Evolutionary conservation across 2,329 filamentous ascomycete species (phyloP), one percentile per base, ranked within the genome.

Genomic region (Periconia sp.): DNA sequence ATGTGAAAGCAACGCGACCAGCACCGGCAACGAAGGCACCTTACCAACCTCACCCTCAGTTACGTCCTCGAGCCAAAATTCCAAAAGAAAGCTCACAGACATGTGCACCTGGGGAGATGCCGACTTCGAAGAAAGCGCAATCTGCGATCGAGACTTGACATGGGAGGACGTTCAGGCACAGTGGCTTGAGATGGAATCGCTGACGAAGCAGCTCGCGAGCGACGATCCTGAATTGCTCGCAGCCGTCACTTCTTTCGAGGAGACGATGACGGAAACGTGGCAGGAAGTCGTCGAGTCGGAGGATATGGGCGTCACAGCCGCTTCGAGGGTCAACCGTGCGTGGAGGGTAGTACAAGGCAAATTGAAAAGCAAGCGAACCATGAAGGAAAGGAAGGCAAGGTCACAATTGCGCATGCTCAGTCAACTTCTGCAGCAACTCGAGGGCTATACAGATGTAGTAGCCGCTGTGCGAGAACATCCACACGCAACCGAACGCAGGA

Each of bases 401-500:
- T 23, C 18, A 28, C 22, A 16, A 15, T n/a, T 37, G 22, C 16
- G 16, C 12, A 37, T 12, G 34, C 28, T 37, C 28, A 19, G 34
- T 37, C 16, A 37, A 37, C 22, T 37, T 37, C 34, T 37, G n/a
- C 13, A 37, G n/a, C 22, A 37, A n/a, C 21, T 26, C 22, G 22
- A 37, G 28, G 34, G 28, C 19, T 32, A 17, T 32, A 17, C 15
- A 32, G 13, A 12, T 7, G 13, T 32, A 17, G 17, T 32, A 17
- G 13, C 15, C 17, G 15, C 19, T 32, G 15, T 32, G 17, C 5
- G 19, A 32, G 13, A 32, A 32, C 17, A 13, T 17, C 29, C 29
- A 17, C 13, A 32, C 13, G 13, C 29, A 17, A 12, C 13, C 13
- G 13, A 32, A 17, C 29, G 29, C 19, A 32, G 19, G 13, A 4